Evolutionary conservation across 169 alveolate genomes (phyloP).

Genomic region (Plasmodium yoelii): DNA sequence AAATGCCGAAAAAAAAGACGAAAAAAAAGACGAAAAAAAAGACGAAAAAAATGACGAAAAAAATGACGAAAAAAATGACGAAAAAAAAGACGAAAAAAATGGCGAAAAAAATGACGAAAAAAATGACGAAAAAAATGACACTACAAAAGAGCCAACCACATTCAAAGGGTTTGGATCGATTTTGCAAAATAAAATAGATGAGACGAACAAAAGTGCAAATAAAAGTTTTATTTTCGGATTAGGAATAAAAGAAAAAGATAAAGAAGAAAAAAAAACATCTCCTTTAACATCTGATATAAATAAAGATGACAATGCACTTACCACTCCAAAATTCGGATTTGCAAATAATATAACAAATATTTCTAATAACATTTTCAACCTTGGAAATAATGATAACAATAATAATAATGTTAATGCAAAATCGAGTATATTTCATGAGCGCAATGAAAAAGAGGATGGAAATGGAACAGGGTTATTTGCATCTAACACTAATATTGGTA

Average conservation of each 20-base stretch:
- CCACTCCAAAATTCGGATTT: background rate
- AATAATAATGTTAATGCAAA: background rate
- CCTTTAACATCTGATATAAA: background rate
- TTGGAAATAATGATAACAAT: background rate
- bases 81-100: slow-evolving; percentile 2
- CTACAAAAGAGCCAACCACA: too few species aligned
- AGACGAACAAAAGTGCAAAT: background rate
- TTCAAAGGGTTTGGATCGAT: slow-evolving; percentile 17
- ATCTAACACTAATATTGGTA: too few species aligned
- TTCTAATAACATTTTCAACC: background rate
- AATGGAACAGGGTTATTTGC: too few species aligned
- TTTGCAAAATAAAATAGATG: background rate
- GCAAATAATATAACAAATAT: background rate
- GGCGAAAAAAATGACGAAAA: background rate
- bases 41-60: slow-evolving; percentile 8
- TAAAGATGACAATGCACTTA: background rate
- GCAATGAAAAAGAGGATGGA: too few species aligned
- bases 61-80: background rate
- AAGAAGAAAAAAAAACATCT: slow-evolving; percentile 4
- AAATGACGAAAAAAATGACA: background rate
- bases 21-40: background rate
- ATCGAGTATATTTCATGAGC: too few species aligned
- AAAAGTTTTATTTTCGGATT: background rate
- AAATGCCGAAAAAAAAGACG: background rate
- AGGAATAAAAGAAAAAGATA: background rate